Evolutionary conservation across 2,329 filamentous ascomycete species (phyloP).

Genomic region (Colletotrichum sp.): DNA sequence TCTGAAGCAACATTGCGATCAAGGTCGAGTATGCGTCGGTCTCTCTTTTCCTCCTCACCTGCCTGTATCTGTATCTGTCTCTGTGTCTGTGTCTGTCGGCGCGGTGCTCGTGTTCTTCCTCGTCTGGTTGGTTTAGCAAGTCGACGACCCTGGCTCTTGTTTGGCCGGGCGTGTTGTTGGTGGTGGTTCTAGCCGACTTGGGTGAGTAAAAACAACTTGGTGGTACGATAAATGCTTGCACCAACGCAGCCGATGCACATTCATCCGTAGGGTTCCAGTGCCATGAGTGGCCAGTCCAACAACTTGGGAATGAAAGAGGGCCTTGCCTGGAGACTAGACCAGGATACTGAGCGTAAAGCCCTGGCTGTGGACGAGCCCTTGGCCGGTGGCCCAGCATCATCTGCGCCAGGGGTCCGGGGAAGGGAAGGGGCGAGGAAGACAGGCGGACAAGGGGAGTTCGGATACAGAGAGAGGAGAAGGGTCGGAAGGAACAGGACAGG

Average conservation of each 20-base stretch:
- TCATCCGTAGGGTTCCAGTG: neutral
- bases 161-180: neutral
- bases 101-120: neutral
- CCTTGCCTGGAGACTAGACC: conserved; percentile 4
- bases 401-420: conserved; percentile 3
- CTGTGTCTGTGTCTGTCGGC: neutral
- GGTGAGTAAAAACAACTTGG: neutral
- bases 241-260: conserved; percentile 12
- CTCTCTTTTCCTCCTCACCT: neutral
- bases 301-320: conserved; percentile 19
- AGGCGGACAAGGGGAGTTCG: neutral
- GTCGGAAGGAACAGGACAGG: neutral
- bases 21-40: neutral
- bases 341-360: neutral
- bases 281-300: conserved; percentile 15
- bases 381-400: conserved; percentile 5
- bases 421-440: neutral
- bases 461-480: neutral
- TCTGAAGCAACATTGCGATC: neutral
- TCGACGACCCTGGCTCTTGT: neutral
- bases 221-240: conserved; percentile 21
- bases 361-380: neutral
- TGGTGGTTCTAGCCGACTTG: neutral
- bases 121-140: neutral
- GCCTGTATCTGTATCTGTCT: neutral